Conservation (phyloP, 441 rosid genomes). For the Brassica balearica region DNA sequence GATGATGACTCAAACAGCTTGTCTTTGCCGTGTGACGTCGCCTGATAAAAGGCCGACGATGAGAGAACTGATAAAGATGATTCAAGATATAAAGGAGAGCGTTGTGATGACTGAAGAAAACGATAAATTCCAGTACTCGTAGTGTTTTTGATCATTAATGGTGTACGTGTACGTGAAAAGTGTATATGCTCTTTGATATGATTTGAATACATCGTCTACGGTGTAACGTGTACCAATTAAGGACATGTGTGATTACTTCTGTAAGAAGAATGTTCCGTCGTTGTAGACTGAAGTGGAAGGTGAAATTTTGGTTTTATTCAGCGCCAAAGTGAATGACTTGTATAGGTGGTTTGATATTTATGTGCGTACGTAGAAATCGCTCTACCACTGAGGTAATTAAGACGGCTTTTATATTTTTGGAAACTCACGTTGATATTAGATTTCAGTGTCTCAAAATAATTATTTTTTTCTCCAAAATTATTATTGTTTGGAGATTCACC, state of each 20-base stretch:
- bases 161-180: constrained; percentile 4
- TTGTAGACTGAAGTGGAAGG: neutral
- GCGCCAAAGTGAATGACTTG: constrained; percentile 21
- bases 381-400: too few species aligned
- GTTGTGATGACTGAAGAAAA: constrained; percentile 59
- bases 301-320: constrained; percentile 4
- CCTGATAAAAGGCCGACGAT: constrained; percentile 86
- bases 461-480: too few species aligned
- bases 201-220: neutral
- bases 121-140: constrained; percentile 39
- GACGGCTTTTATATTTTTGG: too few species aligned
- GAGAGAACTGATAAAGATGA: constrained; percentile 87
- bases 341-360: neutral
- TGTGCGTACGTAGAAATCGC: neutral
- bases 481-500: too few species aligned
- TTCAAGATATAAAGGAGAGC: constrained; percentile 64
- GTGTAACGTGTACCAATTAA: constrained; percentile 18
- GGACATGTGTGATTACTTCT: constrained; percentile 1
- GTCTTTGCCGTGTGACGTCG: constrained; percentile 69
- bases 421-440: too few species aligned
- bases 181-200: constrained; percentile 18
- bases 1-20: constrained; percentile 82
- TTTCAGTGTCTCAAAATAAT: too few species aligned
- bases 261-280: neutral
- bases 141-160: neutral